Evolutionary conservation across 116 monocot species (phyloP), one percentile per base, ranked within the genome.

Genomic region (Trichopus zeylanicus): DNA sequence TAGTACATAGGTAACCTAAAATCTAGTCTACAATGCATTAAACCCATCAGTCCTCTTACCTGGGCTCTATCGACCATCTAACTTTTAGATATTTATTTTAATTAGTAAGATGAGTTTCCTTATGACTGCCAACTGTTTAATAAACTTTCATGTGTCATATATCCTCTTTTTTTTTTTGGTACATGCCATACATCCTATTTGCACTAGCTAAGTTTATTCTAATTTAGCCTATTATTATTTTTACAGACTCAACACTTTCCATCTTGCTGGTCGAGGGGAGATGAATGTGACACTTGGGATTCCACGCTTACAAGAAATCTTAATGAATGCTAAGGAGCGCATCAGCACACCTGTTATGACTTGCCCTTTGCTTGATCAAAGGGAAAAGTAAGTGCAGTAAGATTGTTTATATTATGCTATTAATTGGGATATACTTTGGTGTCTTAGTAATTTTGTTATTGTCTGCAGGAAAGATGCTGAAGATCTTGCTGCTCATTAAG

Each of bases 231-330:
- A n/a, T n/a, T n/a, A n/a, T 21, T 64, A 56, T 4, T 66, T 72
- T 22, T 28, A 6, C 87, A 97, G 97, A 25, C 74, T 97, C 12
- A 97, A 97, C 55, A 97, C 97, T 21, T 97, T 97, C 26, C 97
- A 97, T 79, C 74, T 87, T 75, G 97, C 97, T 61, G 97, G 97
- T 3, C 74, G 84, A 37, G 97, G 91, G 25, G 97, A 91, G 19
- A 71, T 87, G 83, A 97, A 97, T 73, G 97, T 97, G 35, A 97
- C 97, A 2, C 70, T 97, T 30, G 97, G 97, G 29, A 85, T 97
- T 51, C 97, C 97, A 26, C 91, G 97, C 26, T 67, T 97, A 39
- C 75, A 80, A 71, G 97, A 97, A 73, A 83, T 97, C 59, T 56
- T 97, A 52, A 85, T 85, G 87, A 75, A 49, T 29, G 91, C 91